Base-by-base conservation (phyloP, 345 rosid species). In the Draba incana region DNA sequence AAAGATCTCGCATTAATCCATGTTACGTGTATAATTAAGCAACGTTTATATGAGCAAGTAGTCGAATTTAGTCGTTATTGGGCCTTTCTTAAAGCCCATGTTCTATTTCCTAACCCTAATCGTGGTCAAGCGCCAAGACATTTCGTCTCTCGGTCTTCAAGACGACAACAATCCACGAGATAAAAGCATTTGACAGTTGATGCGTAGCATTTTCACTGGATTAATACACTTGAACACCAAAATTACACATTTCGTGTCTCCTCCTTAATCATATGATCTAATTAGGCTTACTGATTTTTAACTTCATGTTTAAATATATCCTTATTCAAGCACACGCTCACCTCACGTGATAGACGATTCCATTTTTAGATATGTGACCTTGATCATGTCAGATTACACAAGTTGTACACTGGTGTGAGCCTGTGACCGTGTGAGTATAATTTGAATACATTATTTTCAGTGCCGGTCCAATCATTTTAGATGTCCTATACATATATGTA, bases 291-390 rank as follows among this genome's bases (percentile, higher is more conserved):
- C 39, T 8, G 10, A 5, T 5, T 33, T 33, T 5, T 33, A 33
- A 6, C 37, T 33, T 33, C 37, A 6, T 5, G 37, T 33, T 33
- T 5, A 35, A 6, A 35, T 6, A 8, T 8, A 35, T 66, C 44
- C 44, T 27, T 58, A 50, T 39, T 65, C 38, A 41, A 63, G 35
- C 16, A 13, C 41, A 51, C 33, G 13, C 52, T 66, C 71, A 66
- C n/a, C 20, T 31, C 75, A 43, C 75, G 62, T 71, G 75, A 35
- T 33, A 60, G 16, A 53, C 45, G 27, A 24, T 2, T 41, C 6
- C 14, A 41, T 27, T 41, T 65, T 24, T 38, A 52, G 15, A 52
- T 35, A 35, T 35, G 10, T 35, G 39, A 35, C 39, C 39, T 35
- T 35, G 39, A 35, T 8, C 39, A 35, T 4, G 62, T 55, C n/a